phyloP scores from a whole-genome alignment of 352 stramenopile genomes.

The Pseudoperonospora humuli region DNA sequence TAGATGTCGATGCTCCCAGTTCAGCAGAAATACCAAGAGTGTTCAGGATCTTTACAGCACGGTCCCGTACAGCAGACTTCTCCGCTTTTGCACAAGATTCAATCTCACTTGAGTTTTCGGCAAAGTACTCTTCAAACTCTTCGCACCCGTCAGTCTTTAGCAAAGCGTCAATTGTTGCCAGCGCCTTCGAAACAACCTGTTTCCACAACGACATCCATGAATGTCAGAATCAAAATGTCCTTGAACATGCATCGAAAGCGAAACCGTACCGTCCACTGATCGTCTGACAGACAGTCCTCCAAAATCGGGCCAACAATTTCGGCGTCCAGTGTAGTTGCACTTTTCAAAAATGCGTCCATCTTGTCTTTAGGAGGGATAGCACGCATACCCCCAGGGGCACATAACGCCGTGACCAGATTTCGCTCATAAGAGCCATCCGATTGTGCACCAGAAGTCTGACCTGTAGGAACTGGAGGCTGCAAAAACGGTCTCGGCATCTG shows the following conservation, averaged over 20 bases:
- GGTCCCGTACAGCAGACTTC: conserved; percentile 69
- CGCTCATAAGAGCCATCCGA: conserved; percentile 89
- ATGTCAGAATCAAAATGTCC: background rate
- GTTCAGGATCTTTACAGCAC: conserved; percentile 67
- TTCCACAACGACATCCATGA: conserved; percentile 24
- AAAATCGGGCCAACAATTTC: conserved; percentile 92
- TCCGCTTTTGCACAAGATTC: conserved; percentile 64
- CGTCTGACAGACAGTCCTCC: conserved; percentile 89
- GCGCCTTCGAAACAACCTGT: conserved; percentile 90
- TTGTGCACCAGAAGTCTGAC: conserved; percentile 66
- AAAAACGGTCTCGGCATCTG: conserved; percentile 17
- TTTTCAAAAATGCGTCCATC: conserved; percentile 88
- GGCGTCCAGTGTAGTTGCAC: conserved; percentile 85
- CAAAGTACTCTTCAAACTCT: conserved; percentile 79
- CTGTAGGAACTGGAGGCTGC: conserved; percentile 25
- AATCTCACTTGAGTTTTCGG: conserved; percentile 71
- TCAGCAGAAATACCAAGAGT: conserved; percentile 41
- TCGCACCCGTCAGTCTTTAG: conserved; percentile 75
- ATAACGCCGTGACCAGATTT: conserved; percentile 89
- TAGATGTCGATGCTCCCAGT: conserved; percentile 18
- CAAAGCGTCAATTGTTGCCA: conserved; percentile 90
- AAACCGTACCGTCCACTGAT: conserved; percentile 58
- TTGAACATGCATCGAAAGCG: background rate
- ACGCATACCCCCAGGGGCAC: conserved; percentile 91
- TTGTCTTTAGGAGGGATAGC: conserved; percentile 92